Evolutionary conservation across 2,329 filamentous ascomycete species (phyloP), one percentile per base, ranked within the genome.

Genomic region (Monosporascus sp.): DNA sequence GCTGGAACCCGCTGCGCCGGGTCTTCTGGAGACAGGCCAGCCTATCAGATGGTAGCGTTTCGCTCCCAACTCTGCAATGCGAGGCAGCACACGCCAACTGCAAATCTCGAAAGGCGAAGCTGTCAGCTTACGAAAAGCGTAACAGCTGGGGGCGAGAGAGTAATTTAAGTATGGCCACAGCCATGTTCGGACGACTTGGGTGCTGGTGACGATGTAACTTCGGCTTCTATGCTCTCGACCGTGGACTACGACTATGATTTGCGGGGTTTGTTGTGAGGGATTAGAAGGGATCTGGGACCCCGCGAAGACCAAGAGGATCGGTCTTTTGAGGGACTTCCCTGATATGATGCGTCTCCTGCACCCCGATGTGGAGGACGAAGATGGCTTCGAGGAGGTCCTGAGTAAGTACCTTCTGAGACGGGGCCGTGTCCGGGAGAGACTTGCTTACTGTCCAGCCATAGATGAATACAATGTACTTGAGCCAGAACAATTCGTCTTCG

Each of bases 401-500:
- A 56, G 60, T 52, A 49, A 56, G 54, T 57, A 51, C 20, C 49
- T 9, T 8, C n/a, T n/a, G 20, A 45, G 37, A 43, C 52, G 7
- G n/a, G 51, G 50, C 49, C 26, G 38, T 50, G 27, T 17, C 26
- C n/a, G 20, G 4, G 9, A 11, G 48, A 38, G 17, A 6, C 17
- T 26, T 8, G 7, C 22, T 55, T 37, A 52, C 36, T 17, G 9
- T n/a, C 9, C 5, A 22, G 19, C 38, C 16, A 2, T 20, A 56
- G 54, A 44, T 19, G 22, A 53, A 9, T 5, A 31, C 22, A 17
- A 49, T 43, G 34, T 55, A 9, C 5, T 46, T 22, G 54, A 58
- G 27, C 52, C 50, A 11, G 56, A 58, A 37, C 49, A 45, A 2
- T 56, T 53, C 27, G 52, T 62, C 11, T 58, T 57, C 31, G 56